Conservation (phyloP, 1,284 basidiomycete species). For the Agroathelia rolfsii region DNA sequence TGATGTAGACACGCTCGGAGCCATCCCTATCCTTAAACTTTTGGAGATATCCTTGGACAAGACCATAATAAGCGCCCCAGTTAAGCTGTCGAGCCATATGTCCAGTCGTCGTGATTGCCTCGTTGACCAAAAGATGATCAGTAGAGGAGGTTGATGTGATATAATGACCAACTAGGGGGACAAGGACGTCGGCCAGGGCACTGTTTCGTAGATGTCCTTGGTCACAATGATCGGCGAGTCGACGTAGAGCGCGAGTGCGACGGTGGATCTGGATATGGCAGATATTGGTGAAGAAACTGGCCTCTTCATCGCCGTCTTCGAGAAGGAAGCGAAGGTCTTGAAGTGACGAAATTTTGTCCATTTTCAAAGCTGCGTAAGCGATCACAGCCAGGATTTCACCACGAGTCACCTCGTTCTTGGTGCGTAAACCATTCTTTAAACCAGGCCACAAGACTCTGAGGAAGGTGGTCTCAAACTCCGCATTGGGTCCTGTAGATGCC, state of each 20-base stretch:
- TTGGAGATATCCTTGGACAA: slow-evolving; percentile 80
- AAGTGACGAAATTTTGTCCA: slow-evolving; percentile 49
- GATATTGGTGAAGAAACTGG: slow-evolving; percentile 95
- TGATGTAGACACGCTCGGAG: slow-evolving; percentile 80
- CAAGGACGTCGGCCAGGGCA: slow-evolving; percentile 75
- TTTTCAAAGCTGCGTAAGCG: slow-evolving; percentile 65
- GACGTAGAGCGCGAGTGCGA: slow-evolving; percentile 78
- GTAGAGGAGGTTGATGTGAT: slow-evolving; percentile 60
- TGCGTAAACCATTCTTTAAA: slow-evolving; percentile 73
- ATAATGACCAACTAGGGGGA: slow-evolving; percentile 83
- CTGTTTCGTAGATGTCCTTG: slow-evolving; percentile 61
- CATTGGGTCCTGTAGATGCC: slow-evolving; percentile 14
- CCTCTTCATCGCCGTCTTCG: slow-evolving; percentile 89
- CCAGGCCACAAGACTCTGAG: slow-evolving; percentile 68
- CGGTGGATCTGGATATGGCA: slow-evolving; percentile 93
- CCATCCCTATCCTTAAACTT: slow-evolving; percentile 62
- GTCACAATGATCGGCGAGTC: slow-evolving; percentile 77
- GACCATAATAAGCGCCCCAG: slow-evolving; percentile 81
- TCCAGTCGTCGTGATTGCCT: slow-evolving; percentile 76
- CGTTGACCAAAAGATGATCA: slow-evolving; percentile 88
- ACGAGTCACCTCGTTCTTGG: slow-evolving; percentile 83
- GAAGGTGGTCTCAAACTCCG: slow-evolving; percentile 48
- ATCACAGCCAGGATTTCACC: slow-evolving; percentile 80
- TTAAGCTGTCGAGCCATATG: slow-evolving; percentile 63
- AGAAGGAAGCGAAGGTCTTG: slow-evolving; percentile 77